phyloP scores from a whole-genome alignment of 352 stramenopile genomes.

The Phytophthora ramorum region DNA sequence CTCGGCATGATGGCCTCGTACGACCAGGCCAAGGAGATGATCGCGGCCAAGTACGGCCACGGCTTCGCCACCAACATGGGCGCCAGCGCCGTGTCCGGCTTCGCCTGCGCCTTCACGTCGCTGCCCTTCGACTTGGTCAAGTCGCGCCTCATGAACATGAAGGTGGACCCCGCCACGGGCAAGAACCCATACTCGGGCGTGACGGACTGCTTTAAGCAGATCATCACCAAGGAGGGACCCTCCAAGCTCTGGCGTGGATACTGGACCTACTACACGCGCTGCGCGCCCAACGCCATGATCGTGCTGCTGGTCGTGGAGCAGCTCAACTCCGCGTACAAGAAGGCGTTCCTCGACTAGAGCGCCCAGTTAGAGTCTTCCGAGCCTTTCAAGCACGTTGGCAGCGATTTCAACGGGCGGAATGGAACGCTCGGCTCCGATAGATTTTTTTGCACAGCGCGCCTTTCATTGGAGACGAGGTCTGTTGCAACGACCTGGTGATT shows the following conservation, averaged over 20 bases:
- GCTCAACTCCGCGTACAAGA: constrained; percentile 90
- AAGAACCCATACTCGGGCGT: constrained; percentile 96
- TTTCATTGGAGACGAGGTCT: constrained; percentile 8
- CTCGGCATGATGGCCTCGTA: constrained; percentile 99
- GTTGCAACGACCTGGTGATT: constrained; percentile 14
- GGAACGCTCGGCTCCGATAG: constrained; percentile 31
- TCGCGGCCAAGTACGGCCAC: constrained; percentile 70
- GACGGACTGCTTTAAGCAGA: constrained; percentile 95
- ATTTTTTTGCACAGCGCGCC: constrained; percentile 18
- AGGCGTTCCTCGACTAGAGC: constrained; percentile 59
- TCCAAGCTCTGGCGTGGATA: constrained; percentile 97
- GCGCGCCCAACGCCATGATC: constrained; percentile 99
- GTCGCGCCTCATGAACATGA: constrained; percentile 98
- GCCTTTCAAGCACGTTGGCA: constrained; percentile 1
- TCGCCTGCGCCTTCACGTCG: constrained; percentile 97
- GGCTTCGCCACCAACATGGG: constrained; percentile 93
- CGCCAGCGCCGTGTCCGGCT: constrained; percentile 95
- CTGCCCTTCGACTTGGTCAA: constrained; percentile 99
- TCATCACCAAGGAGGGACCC: constrained; percentile 95
- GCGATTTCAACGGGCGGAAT: constrained; percentile 12
- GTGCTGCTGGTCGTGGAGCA: constrained; percentile 98
- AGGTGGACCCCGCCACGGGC: constrained; percentile 88
- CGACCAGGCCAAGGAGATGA: constrained; percentile 97
- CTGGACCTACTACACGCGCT: constrained; percentile 98
- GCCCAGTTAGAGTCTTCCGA: constrained; percentile 15